Base-by-base conservation (phyloP, 1,139 yeast species). In the Tardiomyces blankii region DNA sequence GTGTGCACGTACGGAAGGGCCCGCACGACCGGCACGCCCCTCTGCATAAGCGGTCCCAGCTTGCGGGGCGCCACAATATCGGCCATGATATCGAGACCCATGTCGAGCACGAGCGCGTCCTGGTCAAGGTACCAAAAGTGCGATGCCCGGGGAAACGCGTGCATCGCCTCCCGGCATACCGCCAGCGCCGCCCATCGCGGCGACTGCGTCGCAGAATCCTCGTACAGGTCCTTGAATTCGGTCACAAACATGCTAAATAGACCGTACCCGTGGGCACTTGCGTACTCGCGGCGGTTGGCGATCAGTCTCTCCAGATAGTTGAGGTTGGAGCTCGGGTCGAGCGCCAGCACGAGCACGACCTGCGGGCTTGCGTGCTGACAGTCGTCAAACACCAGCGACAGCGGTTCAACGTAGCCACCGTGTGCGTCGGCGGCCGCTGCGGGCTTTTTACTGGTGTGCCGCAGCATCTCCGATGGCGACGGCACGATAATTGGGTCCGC, bases 81-180 rank as follows among this genome's bases (percentile, higher is more conserved):
- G 12, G 49, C 41, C 27, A 50, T 65, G 42, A 88, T 57, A 51
- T 84, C 78, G 42, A 77, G 70, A 46, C 74, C 74, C 50, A 75
- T 68, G 51, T 84, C 75, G 84, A 83, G 80, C 44, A 89, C 77
- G 47, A 85, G 65, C 0, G 88, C 78, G 59, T 82, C 80, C 58
- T 86, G 81, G 60, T 86, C 95, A 40, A 89, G 63, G 64, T 81
- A 88, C 91, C 96, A 85, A 58, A 88, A 77, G 76, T 89, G 83
- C 59, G 85, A 80, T 12, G 95, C 81, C 40, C 78, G 69, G 1
- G 96, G 95, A 68, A 88, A 89, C 0, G 95, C 91, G 63, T 76
- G 78, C 83, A 87, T 80, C 14, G 96, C 96, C 43, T 89, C 93
- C 51, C 93, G 74, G 60, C 85, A 61, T 42, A 80, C 64, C 50